These are phyloP conservation scores for Phytophthora litchii DNA, from an alignment of 352 stramenopile genomes.

Conservation along the genomic window DNA sequence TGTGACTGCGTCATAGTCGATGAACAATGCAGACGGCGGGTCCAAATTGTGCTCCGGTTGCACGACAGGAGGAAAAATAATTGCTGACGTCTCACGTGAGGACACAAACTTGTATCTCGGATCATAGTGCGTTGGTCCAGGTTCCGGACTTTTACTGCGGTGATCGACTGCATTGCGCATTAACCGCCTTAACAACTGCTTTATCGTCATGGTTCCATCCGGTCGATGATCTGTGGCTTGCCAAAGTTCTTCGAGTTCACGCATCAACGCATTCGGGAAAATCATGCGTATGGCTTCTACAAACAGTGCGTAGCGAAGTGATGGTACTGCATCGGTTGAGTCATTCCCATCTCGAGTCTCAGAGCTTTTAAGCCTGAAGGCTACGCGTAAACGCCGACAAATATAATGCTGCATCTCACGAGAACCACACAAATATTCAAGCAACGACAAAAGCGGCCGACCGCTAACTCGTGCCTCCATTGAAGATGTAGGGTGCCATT, in stretches of 20 bases:
- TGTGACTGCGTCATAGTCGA: slow-evolving; percentile 70
- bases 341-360: slow-evolving; percentile 3
- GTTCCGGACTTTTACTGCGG: slow-evolving; percentile 61
- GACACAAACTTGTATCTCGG: slow-evolving; percentile 55
- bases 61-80: slow-evolving; percentile 57
- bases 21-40: slow-evolving; percentile 63
- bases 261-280: slow-evolving; percentile 56
- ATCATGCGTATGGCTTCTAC: slow-evolving; percentile 50
- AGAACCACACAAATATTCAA: slow-evolving; percentile 56
- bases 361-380: slow-evolving; percentile 48
- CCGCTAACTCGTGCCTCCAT: slow-evolving; percentile 40
- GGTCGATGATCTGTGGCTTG: slow-evolving; percentile 25
- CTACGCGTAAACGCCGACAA: slow-evolving; percentile 53
- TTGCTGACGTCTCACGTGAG: slow-evolving; percentile 36
- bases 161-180: slow-evolving; percentile 19
- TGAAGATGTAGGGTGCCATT: slow-evolving; percentile 58
- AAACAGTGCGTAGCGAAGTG: slow-evolving; percentile 44
- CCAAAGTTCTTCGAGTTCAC: slow-evolving; percentile 70
- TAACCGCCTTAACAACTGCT: slow-evolving; percentile 29
- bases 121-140: slow-evolving; percentile 71
- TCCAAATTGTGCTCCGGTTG: slow-evolving; percentile 36
- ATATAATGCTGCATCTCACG: slow-evolving; percentile 62
- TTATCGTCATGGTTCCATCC: slow-evolving; percentile 26
- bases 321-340: neutral
- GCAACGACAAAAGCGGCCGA: slow-evolving; percentile 46